Conservation (phyloP, 2,329 filamentous ascomycete species). For the Akanthomyces muscarius region DNA sequence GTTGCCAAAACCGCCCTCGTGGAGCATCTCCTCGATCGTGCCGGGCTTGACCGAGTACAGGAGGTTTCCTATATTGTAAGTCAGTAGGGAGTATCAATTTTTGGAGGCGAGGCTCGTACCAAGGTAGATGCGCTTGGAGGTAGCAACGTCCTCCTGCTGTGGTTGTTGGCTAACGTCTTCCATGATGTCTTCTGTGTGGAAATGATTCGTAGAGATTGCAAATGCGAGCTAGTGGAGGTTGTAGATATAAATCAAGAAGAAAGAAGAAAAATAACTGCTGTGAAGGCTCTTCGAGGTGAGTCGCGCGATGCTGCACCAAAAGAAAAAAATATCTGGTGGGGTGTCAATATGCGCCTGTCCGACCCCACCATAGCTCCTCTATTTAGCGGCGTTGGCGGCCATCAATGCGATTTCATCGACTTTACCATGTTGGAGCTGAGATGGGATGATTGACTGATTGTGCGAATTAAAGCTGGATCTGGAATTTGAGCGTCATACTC, state of each 20-base stretch:
- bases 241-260: neutral
- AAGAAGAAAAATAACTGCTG: neutral
- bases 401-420: neutral
- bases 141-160: slow-evolving; percentile 24
- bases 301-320: slow-evolving; percentile 14
- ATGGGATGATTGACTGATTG: neutral
- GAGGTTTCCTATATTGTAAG: slow-evolving; percentile 43
- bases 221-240: neutral
- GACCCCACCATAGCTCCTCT: slow-evolving; percentile 14
- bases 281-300: slow-evolving; percentile 5
- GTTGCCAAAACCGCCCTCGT: slow-evolving; percentile 30
- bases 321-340: slow-evolving; percentile 17
- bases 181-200: neutral
- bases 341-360: slow-evolving; percentile 15
- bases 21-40: slow-evolving; percentile 58
- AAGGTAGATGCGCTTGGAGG: slow-evolving; percentile 52
- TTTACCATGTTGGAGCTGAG: neutral
- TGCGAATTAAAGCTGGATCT: neutral
- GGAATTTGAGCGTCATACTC: neutral
- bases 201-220: neutral
- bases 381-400: neutral
- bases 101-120: slow-evolving; percentile 31
- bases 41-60: slow-evolving; percentile 48
- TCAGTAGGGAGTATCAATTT: neutral
- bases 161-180: slow-evolving; percentile 4